A percentile compares a stretch with the other conserved stretches of the same genome.
Conservation (phyloP, 192 early-diverging fungal genomes). For the Dispira parvispora region DNA sequence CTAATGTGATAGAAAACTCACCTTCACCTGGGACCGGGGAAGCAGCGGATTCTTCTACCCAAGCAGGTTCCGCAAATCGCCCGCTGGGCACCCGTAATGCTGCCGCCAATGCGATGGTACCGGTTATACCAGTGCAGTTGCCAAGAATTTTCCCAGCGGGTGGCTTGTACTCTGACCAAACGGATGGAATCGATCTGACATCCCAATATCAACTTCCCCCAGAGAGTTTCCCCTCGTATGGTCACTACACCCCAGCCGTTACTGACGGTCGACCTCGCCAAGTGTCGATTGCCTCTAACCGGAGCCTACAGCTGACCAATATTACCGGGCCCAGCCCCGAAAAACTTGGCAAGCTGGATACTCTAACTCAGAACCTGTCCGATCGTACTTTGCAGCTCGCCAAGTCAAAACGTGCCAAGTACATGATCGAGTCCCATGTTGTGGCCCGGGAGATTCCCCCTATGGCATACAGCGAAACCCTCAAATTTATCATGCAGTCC, state of each 20-base stretch:
- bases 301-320: neutral
- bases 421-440: neutral
- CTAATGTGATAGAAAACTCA: neutral
- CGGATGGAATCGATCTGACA: no score
- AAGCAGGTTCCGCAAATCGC: neutral
- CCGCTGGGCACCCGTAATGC: no score
- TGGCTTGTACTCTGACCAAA: no score
- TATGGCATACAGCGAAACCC: constrained; percentile 16
- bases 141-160: no score
- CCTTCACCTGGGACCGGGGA: no score
- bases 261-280: neutral
- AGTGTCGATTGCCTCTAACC: neutral
- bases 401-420: neutral
- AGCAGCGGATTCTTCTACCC: neutral
- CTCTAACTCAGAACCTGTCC: neutral
- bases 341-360: neutral
- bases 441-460: constrained; percentile 18
- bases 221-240: neutral
- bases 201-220: no score
- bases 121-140: no score
- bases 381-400: neutral
- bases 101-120: no score
- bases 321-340: neutral
- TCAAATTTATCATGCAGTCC: constrained; percentile 21
- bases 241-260: neutral